Base-by-base conservation (phyloP, 2,329 filamentous ascomycete genomes). In the Epichloe hybrida region DNA sequence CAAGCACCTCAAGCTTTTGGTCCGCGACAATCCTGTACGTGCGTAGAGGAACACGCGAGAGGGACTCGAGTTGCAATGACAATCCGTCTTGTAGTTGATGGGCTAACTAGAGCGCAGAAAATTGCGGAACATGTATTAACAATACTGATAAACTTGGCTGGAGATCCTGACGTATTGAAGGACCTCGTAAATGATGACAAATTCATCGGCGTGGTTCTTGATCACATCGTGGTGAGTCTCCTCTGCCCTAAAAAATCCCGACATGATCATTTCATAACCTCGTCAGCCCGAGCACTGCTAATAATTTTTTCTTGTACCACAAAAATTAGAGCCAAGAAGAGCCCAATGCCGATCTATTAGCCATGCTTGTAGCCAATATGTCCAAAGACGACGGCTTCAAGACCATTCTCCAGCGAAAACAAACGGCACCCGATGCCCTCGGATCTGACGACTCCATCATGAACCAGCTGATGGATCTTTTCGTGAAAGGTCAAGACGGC, bases 351-450 rank as follows among this genome's bases (percentile, higher is more conserved):
- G 86, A 96, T 62, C 77, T 93, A 40, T 71, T 94, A 44, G 81
- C 88, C 44, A 97, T 96, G 89, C 78, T 98, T 13, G 76, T 97
- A 23, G 89, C 93, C 65, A 98, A 98, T 63, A 74, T 98, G 49
- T 79, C 83, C 52, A 97, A 97, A 69, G 84, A 79, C 54, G 82
- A 91, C 58, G 75, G 74, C 5, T 67, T 95, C 51, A 84, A 84
- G 56, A 75, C 76, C 42, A 72, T 96, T 4, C 67, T 91, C 11
- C 72, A 74, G 4, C 72, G 85, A 50, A 85, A 84, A 61, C 84
- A 88, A 55, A 70, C 77, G 6, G 66, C 83, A 0, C 85, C 88
- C 2, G 77, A 81, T 50, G 73, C 75, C n/a, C 77, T 95, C 6
- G 81, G 80, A 5, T 84, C 80, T 1, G 86, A 88, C 40, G 77